phyloP scores from a whole-genome alignment of 2,329 filamentous ascomycete genomes.

The Arthrinium puccinioides region DNA sequence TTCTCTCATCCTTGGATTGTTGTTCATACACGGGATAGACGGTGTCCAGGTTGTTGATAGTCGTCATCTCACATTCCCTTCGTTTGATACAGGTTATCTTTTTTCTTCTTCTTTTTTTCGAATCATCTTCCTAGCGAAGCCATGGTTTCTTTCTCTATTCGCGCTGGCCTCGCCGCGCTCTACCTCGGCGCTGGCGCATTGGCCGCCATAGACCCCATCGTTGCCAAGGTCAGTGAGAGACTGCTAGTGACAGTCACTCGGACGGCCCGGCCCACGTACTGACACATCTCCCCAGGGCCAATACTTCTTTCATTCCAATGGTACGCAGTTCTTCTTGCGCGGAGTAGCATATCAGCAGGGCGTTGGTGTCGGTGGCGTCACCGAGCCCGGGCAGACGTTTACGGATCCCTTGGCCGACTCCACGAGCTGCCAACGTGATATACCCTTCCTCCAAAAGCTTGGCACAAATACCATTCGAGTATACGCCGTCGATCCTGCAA shows the following conservation, averaged over 20 bases:
- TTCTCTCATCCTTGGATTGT: too few relatives aligned
- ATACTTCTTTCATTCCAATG: conserved; percentile 59
- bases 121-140: not conserved
- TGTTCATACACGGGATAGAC: too few relatives aligned
- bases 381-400: conserved; percentile 35
- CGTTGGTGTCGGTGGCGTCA: conserved; percentile 31
- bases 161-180: conserved; percentile 1
- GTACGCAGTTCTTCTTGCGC: conserved; percentile 45
- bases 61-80: too few relatives aligned
- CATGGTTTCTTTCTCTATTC: conserved; percentile 1
- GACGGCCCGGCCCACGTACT: not conserved
- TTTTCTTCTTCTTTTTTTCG: not conserved
- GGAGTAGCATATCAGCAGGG: conserved; percentile 71
- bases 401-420: conserved; percentile 60
- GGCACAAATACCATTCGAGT: conserved; percentile 67
- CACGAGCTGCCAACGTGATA: conserved; percentile 56
- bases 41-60: too few relatives aligned
- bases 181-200: not conserved
- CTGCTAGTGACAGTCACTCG: not conserved
- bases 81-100: not conserved
- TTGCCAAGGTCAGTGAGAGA: conserved; percentile 6
- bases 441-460: conserved; percentile 56
- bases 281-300: conserved; percentile 2
- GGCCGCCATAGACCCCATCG: conserved; percentile 10
- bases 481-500: conserved; percentile 60